Base-by-base conservation (phyloP, 371 early-diverging fungal species). In the Cokeromyces recurvatus region DNA sequence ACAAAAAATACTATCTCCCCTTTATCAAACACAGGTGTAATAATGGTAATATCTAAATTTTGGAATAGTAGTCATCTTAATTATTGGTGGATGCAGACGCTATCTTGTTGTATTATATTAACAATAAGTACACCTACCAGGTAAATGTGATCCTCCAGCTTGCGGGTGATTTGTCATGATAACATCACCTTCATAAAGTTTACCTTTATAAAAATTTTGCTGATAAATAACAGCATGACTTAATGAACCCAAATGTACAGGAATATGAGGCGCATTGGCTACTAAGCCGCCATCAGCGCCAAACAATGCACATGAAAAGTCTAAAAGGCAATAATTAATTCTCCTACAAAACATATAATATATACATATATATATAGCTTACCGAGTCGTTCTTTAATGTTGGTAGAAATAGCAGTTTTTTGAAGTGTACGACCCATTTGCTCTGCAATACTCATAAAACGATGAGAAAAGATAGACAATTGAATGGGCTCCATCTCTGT, bases 401-500 rank as follows among this genome's bases (percentile, higher is more conserved):
- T 97, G 19, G 96, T 95, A 22, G 91, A 90, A 29, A 96, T 88
- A 20, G 95, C 79, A 0, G 98, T 97, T 67, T 93, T 91, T 64
- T 95, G 92, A 17, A 97, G 62, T 3, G 94, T 91, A 16, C 87
- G 77, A 12, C 97, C 97, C 97, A 97, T 97, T 67, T 97, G 95
- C 57, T 97, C 95, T 11, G 97, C 98, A 64, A 97, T 96, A 46
- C 84, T 81, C 98, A 97, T 97, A 56, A 97, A 97, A 3, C 98
- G 83, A 69, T 96, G 94, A 0, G 90, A 87, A 61, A 97, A 94
- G 15, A 97, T 88, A 2, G 92, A 82, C 8, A 97, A 72, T 64
- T 85, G 86, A 46, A 95, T 91, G 20, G 92, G 91, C 44, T 92
- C 93, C 59, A 73, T 62, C 47, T 74, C 81, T 3, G 81, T 81